phyloP scores from a whole-genome alignment of 768 basidiomycete genomes.

The Auricularia auricula-judae region DNA sequence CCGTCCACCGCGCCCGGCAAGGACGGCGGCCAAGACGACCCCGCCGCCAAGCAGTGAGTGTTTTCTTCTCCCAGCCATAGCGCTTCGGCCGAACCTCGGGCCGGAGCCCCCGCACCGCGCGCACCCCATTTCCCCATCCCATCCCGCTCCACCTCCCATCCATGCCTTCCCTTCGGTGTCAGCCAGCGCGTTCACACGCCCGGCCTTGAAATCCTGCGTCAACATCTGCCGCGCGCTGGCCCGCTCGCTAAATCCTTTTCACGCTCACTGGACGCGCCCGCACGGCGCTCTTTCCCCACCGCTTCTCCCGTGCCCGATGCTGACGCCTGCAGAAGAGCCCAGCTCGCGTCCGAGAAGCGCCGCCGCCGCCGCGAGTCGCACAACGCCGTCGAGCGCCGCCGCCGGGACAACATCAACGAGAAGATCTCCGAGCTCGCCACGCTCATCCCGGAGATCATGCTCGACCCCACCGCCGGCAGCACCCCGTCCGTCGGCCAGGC shows the following conservation, averaged over 20 bases:
- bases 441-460: conserved; percentile 76
- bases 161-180: neutral
- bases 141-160: neutral
- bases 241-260: neutral
- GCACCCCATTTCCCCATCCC: neutral
- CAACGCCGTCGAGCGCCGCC: conserved; percentile 81
- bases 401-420: conserved; percentile 92
- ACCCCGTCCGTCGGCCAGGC: conserved; percentile 9
- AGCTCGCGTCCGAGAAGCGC: conserved; percentile 72
- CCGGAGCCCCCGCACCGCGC: neutral
- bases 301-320: neutral
- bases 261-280: neutral
- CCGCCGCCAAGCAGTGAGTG: conserved; percentile 30
- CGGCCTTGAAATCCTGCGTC: neutral
- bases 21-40: conserved; percentile 14
- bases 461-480: conserved; percentile 42
- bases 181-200: neutral
- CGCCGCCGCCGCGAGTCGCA: conserved; percentile 74
- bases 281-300: neutral
- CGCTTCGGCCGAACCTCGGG: neutral
- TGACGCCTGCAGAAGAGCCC: conserved; percentile 22
- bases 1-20: conserved; percentile 10
- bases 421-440: conserved; percentile 85
- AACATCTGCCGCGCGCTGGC: neutral
- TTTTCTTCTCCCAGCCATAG: conserved; percentile 2